Conservation (phyloP, 768 basidiomycete genomes). For the Gautieria morchelliformis region DNA sequence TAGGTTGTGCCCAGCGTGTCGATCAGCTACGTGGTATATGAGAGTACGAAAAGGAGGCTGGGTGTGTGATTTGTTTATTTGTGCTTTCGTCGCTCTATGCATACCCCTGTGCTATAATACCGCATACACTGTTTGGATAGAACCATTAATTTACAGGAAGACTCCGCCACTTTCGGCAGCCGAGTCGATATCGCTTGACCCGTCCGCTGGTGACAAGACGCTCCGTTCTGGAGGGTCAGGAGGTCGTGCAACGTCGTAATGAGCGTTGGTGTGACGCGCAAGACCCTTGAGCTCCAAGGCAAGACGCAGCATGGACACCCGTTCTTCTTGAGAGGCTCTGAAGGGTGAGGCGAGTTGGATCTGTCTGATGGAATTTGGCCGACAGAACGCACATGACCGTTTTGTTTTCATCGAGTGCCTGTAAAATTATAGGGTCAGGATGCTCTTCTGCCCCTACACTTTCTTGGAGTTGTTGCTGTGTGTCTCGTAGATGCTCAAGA, state of each 20-base stretch:
- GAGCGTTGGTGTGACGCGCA: conserved; percentile 29
- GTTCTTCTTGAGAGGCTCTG: conserved; percentile 73
- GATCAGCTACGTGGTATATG: conserved; percentile 93
- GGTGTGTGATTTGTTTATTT: conserved; percentile 9
- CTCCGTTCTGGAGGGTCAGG: neutral
- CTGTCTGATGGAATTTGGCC: neutral
- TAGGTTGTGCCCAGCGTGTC: conserved; percentile 94
- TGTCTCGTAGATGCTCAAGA: conserved; percentile 46
- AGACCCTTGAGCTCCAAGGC: conserved; percentile 54
- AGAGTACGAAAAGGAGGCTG: conserved; percentile 68
- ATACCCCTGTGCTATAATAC: conserved; percentile 5
- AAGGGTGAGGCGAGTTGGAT: conserved; percentile 4
- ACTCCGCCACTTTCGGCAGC: neutral
- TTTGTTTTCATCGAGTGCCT: conserved; percentile 64
- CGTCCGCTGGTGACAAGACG: neutral
- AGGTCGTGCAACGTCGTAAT: conserved; percentile 30
- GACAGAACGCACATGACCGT: conserved; percentile 49
- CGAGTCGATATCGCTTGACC: neutral
- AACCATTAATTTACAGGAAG: conserved; percentile 1
- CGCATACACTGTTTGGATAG: neutral
- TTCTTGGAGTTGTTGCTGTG: conserved; percentile 49
- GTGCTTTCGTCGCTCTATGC: neutral
- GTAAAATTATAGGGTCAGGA: conserved; percentile 46
- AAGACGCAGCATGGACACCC: conserved; percentile 57
- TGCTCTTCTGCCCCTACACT: conserved; percentile 29